Evolutionary conservation across 2,329 filamentous ascomycete genomes (phyloP).

Genomic region (Colletotrichum sp.): DNA sequence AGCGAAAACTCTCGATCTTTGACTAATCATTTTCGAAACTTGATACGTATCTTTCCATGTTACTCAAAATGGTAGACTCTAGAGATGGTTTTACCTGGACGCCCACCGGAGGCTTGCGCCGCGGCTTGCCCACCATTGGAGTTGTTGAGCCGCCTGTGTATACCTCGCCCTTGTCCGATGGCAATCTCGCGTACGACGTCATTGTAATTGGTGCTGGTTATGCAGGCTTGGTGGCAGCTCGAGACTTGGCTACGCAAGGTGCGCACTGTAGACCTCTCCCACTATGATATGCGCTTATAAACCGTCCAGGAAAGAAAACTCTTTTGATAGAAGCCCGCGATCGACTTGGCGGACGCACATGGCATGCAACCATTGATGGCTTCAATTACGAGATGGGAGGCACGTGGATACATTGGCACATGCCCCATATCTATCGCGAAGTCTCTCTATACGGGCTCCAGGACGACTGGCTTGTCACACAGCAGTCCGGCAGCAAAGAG

Average conservation of each 20-base stretch:
- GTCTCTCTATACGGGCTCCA: neutral
- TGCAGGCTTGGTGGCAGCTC: conserved; percentile 32
- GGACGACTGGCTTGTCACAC: neutral
- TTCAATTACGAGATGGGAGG: conserved; percentile 46
- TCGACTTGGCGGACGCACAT: conserved; percentile 45
- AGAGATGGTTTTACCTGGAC: neutral
- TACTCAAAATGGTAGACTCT: neutral
- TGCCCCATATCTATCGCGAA: neutral
- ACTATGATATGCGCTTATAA: neutral
- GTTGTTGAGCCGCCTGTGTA: neutral
- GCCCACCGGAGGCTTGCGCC: neutral
- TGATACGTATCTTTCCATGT: neutral
- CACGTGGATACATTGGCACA: conserved; percentile 42
- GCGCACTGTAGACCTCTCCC: neutral
- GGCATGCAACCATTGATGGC: conserved; percentile 38
- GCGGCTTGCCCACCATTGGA: neutral
- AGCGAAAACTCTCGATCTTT: neutral
- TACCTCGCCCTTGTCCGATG: neutral
- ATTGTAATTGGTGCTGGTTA: conserved; percentile 26
- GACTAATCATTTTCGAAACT: neutral
- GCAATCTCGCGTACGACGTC: neutral
- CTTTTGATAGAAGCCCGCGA: conserved; percentile 46
- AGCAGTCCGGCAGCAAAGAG: neutral
- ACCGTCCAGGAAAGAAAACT: conserved; percentile 24
- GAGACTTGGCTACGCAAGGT: conserved; percentile 31